phyloP scores from a whole-genome alignment of 108 stramenopile species.

The Cyclotella cryptica region DNA sequence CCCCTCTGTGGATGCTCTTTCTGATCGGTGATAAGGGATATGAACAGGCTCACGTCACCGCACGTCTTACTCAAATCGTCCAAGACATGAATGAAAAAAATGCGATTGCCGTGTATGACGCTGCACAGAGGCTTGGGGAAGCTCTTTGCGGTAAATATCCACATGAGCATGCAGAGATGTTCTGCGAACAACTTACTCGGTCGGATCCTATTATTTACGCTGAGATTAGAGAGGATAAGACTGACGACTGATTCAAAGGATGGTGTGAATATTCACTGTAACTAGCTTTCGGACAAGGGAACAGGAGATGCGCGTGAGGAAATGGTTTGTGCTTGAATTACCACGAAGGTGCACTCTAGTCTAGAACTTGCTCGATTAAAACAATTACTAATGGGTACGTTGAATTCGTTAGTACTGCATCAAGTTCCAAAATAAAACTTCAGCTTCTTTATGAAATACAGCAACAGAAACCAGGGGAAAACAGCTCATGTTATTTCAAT shows the following conservation, averaged over 20 bases:
- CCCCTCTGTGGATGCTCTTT: constrained; percentile 90
- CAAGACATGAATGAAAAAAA: constrained; percentile 84
- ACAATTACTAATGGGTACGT: too few relatives aligned
- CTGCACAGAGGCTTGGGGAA: constrained; percentile 71
- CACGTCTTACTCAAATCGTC: constrained; percentile 72
- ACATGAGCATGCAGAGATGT: constrained; percentile 80
- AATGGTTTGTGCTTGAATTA: too few relatives aligned
- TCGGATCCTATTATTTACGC: constrained; percentile 90
- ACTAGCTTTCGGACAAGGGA: too few relatives aligned
- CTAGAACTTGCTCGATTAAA: too few relatives aligned
- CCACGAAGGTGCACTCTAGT: too few relatives aligned
- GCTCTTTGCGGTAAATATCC: constrained; percentile 88
- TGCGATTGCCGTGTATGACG: constrained; percentile 68
- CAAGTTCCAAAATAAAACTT: too few relatives aligned
- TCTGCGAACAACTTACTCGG: constrained; percentile 85
- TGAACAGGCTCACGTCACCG: constrained; percentile 85
- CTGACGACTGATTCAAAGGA: neutral
- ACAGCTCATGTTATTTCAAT: too few relatives aligned
- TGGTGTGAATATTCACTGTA: too few relatives aligned
- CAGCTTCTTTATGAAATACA: too few relatives aligned
- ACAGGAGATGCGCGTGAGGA: too few relatives aligned
- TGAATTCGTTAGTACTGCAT: too few relatives aligned
- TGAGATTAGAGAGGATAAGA: constrained; percentile 77
- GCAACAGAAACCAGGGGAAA: too few relatives aligned
- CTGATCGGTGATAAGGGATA: constrained; percentile 90